Evolutionary conservation across 352 stramenopile species (phyloP), one percentile per base, ranked within the genome.

Genomic region (Phytophthora sp.): DNA sequence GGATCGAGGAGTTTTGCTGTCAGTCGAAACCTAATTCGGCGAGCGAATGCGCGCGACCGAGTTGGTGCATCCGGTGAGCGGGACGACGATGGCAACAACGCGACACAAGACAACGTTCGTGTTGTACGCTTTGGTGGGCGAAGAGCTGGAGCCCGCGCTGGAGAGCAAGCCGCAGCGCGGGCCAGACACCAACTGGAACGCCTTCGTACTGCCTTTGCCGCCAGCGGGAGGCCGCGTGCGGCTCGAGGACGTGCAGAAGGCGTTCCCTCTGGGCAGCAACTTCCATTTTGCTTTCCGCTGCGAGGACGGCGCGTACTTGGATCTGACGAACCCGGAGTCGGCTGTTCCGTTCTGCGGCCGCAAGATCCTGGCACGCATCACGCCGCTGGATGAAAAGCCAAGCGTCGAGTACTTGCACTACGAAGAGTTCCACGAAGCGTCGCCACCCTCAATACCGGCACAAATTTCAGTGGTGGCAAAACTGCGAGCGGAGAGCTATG

Each of bases 231-330:
- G 44, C 26, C 56, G 50, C 16, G 73, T 93, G 24, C 69, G 65
- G 0, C 78, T 95, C 4, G 58, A 59, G 4, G 77, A 94, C 55
- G 65, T 95, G 23, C 80, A 89, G 69, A 70, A 65, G 38, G 82
- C 84, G 16, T 95, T 93, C 64, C 87, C 87, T 12, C 69, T 95
- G 3, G 87, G 82, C 31, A 74, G 54, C 21, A 72, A 66, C 35
- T 93, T 81, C 58, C 85, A 93, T 59, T 95, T 94, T 44, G 73
- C 82, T 20, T 95, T 95, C 63, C 80, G 78, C 31, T 89, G 90
- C 60, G 73, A 90, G 11, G 70, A 82, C 11, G 85, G 84, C 24
- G 71, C 85, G 23, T 94, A 77, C 57, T 56, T 93, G 16, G 82
- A 93, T 52, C 74, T 94, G 27, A 89, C 79, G 0, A 90, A 92